Evolutionary conservation across 2,329 filamentous ascomycete species (phyloP), one percentile per base, ranked within the genome.

Genomic region (Berkeleyomyces basicola): DNA sequence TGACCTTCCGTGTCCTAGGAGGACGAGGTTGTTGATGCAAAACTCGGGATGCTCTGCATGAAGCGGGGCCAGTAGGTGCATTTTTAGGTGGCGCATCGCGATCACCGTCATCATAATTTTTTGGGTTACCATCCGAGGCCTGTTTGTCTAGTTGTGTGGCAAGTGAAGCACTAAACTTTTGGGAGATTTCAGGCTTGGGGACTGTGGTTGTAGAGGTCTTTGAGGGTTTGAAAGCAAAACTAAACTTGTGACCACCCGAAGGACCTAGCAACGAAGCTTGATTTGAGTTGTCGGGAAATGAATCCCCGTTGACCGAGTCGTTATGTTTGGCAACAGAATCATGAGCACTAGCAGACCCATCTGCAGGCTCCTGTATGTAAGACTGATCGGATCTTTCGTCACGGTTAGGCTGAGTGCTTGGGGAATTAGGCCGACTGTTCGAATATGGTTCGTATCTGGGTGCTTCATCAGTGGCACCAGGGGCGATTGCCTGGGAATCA

Each of bases 201-300:
- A 77, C 76, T 7, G 82, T 74, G 11, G 81, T 74, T 1, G 78
- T 73, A 6, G 46, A 39, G 23, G 78, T 75, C 67, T 85, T 85
- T 9, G 86, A 81, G 7, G 85, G 81, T 71, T 96, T 96, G 73
- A 97, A 90, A 1, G 90, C 90, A 72, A 97, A 97, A 71, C 90
- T 95, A 70, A 96, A 95, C 73, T 92, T 93, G 53, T 83, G 74
- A 1, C 57, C 57, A 16, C 46, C 57, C 14, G 61, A 71, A 3
- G 75, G 74, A 42, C 78, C 78, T 1, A 78, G 76, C 23, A 80
- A 77, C 1, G 79, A 57, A 49, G 36, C 7, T 16, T 11, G 60
- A 46, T 11, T 59, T 14, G 36, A 31, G 16, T 16, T n/a, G 16
- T 62, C 53, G 33, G 23, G 10, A 7, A n/a, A 44, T 4, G 51